Conservation (phyloP, 768 basidiomycete species). For the Suillus decipiens region DNA sequence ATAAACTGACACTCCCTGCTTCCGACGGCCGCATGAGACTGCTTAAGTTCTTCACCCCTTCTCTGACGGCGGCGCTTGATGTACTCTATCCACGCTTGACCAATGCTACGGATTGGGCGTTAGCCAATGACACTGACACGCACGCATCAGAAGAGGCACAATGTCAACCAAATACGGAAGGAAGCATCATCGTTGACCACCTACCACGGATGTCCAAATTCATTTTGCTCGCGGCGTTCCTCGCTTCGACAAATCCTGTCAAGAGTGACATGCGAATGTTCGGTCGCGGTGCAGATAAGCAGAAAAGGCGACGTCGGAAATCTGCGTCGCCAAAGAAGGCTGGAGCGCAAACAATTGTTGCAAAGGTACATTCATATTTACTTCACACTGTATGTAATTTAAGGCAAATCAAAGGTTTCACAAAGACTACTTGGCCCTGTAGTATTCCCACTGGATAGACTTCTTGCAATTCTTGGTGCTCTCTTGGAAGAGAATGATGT, state of each 20-base stretch:
- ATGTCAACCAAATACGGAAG: background rate
- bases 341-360: conserved; percentile 43
- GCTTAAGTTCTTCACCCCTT: conserved; percentile 59
- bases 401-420: conserved; percentile 50
- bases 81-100: conserved; percentile 66
- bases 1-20: conserved; percentile 40
- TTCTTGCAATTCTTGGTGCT: conserved; percentile 78
- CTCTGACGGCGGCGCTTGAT: conserved; percentile 63
- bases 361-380: conserved; percentile 41
- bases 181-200: conserved; percentile 29
- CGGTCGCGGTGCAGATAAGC: conserved; percentile 70
- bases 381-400: conserved; percentile 3
- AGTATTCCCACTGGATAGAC: conserved; percentile 75
- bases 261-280: conserved; percentile 84
- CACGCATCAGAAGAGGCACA: background rate
- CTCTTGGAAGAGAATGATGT: conserved; percentile 70
- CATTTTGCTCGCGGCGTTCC: conserved; percentile 72
- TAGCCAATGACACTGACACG: conserved; percentile 46
- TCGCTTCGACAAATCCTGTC: conserved; percentile 84
- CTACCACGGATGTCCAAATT: conserved; percentile 74
- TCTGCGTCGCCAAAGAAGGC: conserved; percentile 39
- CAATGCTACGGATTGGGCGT: conserved; percentile 67
- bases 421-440: conserved; percentile 80
- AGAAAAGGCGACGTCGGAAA: conserved; percentile 52
- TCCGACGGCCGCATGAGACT: conserved; percentile 71